A percentile compares a stretch with the other conserved stretches of the same genome.
Conservation (phyloP, 495 filamentous ascomycete genomes). For the Aspergillus panamensis region DNA sequence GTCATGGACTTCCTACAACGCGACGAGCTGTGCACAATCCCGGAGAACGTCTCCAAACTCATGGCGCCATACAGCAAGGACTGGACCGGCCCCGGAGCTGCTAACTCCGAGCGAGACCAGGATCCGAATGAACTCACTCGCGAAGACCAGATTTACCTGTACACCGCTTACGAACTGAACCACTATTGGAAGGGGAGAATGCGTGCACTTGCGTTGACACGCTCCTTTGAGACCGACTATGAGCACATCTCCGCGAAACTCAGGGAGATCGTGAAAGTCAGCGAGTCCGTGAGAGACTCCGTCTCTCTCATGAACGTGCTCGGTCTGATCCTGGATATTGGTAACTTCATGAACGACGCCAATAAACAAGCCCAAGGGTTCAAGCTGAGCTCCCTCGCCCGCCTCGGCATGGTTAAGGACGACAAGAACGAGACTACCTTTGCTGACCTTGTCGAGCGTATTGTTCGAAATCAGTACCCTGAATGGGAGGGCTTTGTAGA, state of each 20-base stretch:
- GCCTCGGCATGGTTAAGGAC: slow-evolving; percentile 96
- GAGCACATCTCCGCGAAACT: slow-evolving; percentile 83
- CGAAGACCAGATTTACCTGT: slow-evolving; percentile 92
- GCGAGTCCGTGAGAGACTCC: slow-evolving; percentile 85
- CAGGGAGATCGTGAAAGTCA: slow-evolving; percentile 74
- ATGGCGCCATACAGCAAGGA: slow-evolving; percentile 95
- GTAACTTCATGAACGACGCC: slow-evolving; percentile 99
- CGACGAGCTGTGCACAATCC: slow-evolving; percentile 85
- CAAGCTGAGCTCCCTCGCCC: slow-evolving; percentile 92
- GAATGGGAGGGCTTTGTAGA: slow-evolving; percentile 88
- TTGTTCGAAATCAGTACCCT: slow-evolving; percentile 92
- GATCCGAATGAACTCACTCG: slow-evolving; percentile 86
- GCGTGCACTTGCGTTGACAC: slow-evolving; percentile 81
- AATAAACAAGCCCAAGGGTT: slow-evolving; percentile 98
- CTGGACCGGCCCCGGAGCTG: slow-evolving; percentile 88
- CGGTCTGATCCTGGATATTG: slow-evolving; percentile 92
- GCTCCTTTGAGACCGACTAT: slow-evolving; percentile 83
- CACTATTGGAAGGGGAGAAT: slow-evolving; percentile 99
- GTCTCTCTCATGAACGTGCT: slow-evolving; percentile 93
- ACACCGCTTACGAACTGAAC: slow-evolving; percentile 89
- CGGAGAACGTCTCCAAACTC: slow-evolving; percentile 83
- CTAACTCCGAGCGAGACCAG: slow-evolving; percentile 74
- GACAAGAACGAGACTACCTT: slow-evolving; percentile 97
- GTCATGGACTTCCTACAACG: slow-evolving; percentile 96
- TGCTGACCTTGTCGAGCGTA: slow-evolving; percentile 94